Evolutionary conservation across 495 filamentous ascomycete genomes (phyloP), one percentile per base, ranked within the genome.

Genomic region (Penicillium atrosanguineum): DNA sequence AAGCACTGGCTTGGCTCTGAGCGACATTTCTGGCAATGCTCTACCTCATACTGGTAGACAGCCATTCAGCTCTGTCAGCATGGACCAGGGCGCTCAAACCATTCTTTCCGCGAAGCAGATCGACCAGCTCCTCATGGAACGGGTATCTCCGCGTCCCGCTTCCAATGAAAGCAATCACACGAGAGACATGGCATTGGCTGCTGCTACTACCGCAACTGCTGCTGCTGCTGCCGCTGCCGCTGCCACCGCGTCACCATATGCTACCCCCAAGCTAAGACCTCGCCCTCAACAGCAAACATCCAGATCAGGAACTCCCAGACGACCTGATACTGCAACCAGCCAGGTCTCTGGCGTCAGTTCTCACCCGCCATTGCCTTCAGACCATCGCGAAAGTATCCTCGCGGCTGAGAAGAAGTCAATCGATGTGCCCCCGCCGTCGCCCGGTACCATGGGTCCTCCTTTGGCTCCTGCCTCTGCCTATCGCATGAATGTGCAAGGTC

Each of bases 381-480:
- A 96, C 63, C 90, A 95, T 68, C 87, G 83, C 53, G 82, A 96
- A 68, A 83, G 81, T 48, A 96, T 96, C 57, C 82, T 90, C 48
- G 90, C 89, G 9, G 93, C 90, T 31, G 78, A 81, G 43, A 81
- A 78, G 67, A 79, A 79, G 34, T 76, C 77, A 5, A 63, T 74
- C 19, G 81, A 81, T 44, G 70, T 63, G 55, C 66, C 71, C 6
- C 72, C 70, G 14, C 75, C 76, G 12, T 69, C 73, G 34, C 70
- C 73, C 34, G 77, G 74, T 37, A 60, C 70, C 40, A 98, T 97
- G 94, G 94, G 90, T 0, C 94, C 94, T 38, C 93, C 94, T 7
- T 61, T 85, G 44, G 78, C 89, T 50, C 89, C 92, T 25, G 90
- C 94, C 44, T 95, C 90, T 53, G 88, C 87, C 4, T 87, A 87